Evolutionary conservation across 2,329 filamentous ascomycete species (phyloP).

Genomic region (Talaromyces sp.): DNA sequence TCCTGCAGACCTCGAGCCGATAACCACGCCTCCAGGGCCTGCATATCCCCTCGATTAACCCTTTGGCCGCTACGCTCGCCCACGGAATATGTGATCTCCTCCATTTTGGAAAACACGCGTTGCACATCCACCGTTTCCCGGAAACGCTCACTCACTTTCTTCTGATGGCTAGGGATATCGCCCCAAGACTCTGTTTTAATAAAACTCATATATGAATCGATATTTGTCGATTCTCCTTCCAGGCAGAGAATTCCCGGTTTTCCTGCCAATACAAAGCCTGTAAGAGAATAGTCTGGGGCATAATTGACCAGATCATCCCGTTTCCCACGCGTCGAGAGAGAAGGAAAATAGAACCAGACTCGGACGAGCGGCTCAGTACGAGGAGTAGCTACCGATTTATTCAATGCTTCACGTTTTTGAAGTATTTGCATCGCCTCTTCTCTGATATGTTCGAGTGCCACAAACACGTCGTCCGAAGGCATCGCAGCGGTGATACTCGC

Average conservation of each 20-base stretch:
- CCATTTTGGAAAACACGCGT: background rate
- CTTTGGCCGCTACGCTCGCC: background rate
- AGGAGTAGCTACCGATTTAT: background rate
- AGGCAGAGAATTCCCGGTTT: conserved; percentile 50
- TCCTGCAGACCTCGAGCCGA: background rate
- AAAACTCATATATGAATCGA: conserved; percentile 60
- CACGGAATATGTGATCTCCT: background rate
- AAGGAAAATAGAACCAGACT: conserved; percentile 64
- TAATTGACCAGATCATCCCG: conserved; percentile 56
- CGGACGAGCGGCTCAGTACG: conserved; percentile 40
- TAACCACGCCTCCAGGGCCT: background rate
- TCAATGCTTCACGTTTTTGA: conserved; percentile 18
- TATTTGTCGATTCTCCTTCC: conserved; percentile 31
- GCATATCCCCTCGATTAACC: background rate
- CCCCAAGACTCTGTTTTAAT: conserved; percentile 64
- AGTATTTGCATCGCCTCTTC: conserved; percentile 35
- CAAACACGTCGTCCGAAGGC: conserved; percentile 45
- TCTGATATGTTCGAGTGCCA: conserved; percentile 46
- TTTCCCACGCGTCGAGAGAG: conserved; percentile 58
- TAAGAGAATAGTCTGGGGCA: conserved; percentile 52
- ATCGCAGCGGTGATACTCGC: conserved; percentile 39
- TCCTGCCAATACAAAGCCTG: conserved; percentile 58
- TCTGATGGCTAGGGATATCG: conserved; percentile 60
- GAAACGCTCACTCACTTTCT: conserved; percentile 57
- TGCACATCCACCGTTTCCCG: conserved; percentile 39